These are phyloP conservation scores for Anastatica hierochuntica DNA, from an alignment of 345 rosid species.

Conservation along the genomic window DNA sequence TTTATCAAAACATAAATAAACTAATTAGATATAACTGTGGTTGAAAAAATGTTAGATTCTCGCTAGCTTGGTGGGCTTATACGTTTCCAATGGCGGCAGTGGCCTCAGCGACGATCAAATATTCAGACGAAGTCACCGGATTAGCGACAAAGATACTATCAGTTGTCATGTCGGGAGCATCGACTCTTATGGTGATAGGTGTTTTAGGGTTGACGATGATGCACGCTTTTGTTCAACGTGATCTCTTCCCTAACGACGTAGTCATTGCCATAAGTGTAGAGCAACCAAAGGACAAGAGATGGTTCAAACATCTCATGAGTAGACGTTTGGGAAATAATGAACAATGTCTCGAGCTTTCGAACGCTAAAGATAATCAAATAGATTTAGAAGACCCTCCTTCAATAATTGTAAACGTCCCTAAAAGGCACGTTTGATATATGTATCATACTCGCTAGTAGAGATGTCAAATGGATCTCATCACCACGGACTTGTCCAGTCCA, in stretches of 20 bases:
- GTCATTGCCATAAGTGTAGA: conserved; percentile 59
- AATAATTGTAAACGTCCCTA: no score
- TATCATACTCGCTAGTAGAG: no score
- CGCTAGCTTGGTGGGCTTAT: conserved; percentile 94
- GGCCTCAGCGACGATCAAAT: conserved; percentile 57
- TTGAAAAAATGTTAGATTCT: conserved; percentile 39
- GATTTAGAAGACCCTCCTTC: conserved; percentile 37
- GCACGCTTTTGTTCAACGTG: conserved; percentile 40
- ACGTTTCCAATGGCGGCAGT: conserved; percentile 77
- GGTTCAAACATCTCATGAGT: conserved; percentile 35
- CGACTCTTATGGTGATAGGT: conserved; percentile 45
- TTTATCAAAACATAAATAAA: no score
- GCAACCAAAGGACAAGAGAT: conserved; percentile 41
- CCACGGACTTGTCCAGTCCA: no score
- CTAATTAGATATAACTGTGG: not conserved
- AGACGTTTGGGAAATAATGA: conserved; percentile 46
- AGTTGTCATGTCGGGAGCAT: conserved; percentile 29
- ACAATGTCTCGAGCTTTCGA: conserved; percentile 35
- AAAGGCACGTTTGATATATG: no score
- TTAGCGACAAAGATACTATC: conserved; percentile 34
- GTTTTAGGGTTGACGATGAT: conserved; percentile 39
- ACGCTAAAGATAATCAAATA: conserved; percentile 11
- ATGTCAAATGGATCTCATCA: no score
- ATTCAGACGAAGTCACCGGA: conserved; percentile 42
- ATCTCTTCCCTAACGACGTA: conserved; percentile 62